Evolutionary conservation across 257 asterid species (phyloP).

Genomic region (Nicotiana otophora): DNA sequence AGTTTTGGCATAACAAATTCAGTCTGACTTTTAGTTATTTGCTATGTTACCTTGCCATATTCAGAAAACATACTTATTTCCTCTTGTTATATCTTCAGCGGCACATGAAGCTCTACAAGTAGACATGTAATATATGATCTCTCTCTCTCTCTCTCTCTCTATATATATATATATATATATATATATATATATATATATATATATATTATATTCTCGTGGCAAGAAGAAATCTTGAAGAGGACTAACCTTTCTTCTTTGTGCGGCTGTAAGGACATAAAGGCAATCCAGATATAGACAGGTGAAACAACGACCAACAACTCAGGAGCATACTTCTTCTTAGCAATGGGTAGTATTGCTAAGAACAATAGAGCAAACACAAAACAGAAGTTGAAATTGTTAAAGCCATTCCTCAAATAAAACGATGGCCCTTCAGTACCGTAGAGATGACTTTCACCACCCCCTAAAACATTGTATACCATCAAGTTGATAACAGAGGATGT

Average conservation of each 20-base stretch:
- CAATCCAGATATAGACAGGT: slow-evolving; percentile 87
- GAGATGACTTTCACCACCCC: slow-evolving; percentile 98
- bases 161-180: background rate
- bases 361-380: slow-evolving; percentile 85
- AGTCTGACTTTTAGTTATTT: background rate
- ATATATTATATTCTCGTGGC: background rate
- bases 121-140: background rate
- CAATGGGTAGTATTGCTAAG: slow-evolving; percentile 62
- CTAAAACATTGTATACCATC: slow-evolving; percentile 73
- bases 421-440: slow-evolving; percentile 88
- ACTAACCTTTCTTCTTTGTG: slow-evolving; percentile 98
- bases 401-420: slow-evolving; percentile 82
- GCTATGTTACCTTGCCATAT: background rate
- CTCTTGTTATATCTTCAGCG: background rate
- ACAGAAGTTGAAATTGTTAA: slow-evolving; percentile 87
- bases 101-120: background rate
- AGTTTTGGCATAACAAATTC: background rate
- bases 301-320: slow-evolving; percentile 74
- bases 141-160: background rate
- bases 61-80: background rate
- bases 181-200: background rate
- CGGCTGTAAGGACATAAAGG: slow-evolving; percentile 96
- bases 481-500: slow-evolving; percentile 90
- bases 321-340: slow-evolving; percentile 72
- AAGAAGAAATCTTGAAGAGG: background rate